Conservation (phyloP, 75 land plant genomes). For the Gnetum montanum region DNA sequence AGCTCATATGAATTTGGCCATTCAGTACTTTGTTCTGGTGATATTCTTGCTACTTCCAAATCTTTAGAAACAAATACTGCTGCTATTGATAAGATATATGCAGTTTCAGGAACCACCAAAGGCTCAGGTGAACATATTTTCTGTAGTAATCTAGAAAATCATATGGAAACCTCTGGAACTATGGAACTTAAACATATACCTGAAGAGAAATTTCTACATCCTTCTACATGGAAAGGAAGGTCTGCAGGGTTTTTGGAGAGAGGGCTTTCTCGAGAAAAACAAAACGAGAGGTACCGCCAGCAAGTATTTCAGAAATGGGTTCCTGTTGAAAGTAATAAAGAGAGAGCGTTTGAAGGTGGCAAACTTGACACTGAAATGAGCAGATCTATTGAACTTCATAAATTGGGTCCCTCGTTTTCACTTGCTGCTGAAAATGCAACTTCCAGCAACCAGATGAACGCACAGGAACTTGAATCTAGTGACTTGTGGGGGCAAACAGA, state of each 20-base stretch:
- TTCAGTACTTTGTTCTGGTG: not conserved
- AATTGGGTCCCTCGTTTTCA: not conserved
- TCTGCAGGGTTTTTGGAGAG: not conserved
- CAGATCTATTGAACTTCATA: not conserved
- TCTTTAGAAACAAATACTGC: not conserved
- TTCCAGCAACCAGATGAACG: not conserved
- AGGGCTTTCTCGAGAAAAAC: not conserved
- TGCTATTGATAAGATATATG: not conserved
- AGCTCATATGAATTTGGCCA: not conserved
- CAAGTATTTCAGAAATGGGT: conserved; percentile 21
- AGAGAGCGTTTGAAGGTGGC: not conserved
- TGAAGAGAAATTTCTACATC: not conserved
- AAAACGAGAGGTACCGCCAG: not conserved
- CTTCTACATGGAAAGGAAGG: not conserved
- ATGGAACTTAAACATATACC: not conserved
- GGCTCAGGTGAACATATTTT: not conserved
- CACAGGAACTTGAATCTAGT: not conserved
- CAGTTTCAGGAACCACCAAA: not conserved
- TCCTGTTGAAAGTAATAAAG: conserved; percentile 16
- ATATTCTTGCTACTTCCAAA: not conserved
- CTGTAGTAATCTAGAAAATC: not conserved
- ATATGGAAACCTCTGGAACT: not conserved
- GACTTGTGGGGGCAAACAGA: not conserved
- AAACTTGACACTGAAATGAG: not conserved
- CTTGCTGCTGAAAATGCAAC: not conserved